Conservation (phyloP, 495 filamentous ascomycete species). For the Lasiosphaeriaceae sp. region DNA sequence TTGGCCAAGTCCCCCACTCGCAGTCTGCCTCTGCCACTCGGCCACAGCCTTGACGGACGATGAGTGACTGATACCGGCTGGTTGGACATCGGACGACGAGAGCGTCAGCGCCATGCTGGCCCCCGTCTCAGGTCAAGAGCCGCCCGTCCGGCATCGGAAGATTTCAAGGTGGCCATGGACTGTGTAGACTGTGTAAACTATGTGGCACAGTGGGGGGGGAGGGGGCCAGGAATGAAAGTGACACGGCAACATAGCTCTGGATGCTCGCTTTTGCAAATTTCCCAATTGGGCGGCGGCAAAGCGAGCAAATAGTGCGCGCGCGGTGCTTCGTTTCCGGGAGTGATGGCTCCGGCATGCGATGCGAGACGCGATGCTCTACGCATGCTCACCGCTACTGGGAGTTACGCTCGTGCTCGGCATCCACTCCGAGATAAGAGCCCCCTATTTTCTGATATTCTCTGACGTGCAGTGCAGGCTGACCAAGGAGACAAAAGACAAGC, state of each 20-base stretch:
- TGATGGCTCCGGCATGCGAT: constrained; percentile 18
- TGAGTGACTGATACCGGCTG: constrained; percentile 5
- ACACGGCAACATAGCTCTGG: constrained; percentile 19
- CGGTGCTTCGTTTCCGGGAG: constrained; percentile 20
- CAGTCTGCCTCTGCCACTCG: not conserved
- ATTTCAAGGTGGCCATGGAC: constrained; percentile 17
- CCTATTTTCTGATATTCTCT: not conserved
- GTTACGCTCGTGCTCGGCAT: constrained; percentile 13
- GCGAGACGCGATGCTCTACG: not conserved
- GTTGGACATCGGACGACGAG: constrained; percentile 15
- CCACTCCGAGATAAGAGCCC: constrained; percentile 1
- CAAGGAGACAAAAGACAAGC: too few species aligned
- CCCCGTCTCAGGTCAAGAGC: constrained; percentile 18
- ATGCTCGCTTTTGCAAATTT: constrained; percentile 1
- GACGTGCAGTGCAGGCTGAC: not conserved
- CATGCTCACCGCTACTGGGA: constrained; percentile 15
- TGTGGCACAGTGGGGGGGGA: constrained; percentile 16
- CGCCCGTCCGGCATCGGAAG: constrained; percentile 20
- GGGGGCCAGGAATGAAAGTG: constrained; percentile 21
- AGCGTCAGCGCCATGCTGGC: constrained; percentile 7
- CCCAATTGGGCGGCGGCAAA: constrained; percentile 15
- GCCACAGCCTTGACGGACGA: constrained; percentile 10
- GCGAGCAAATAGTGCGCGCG: not conserved
- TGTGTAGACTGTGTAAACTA: constrained; percentile 1
- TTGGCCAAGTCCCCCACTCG: too few species aligned